Conservation (phyloP, 805 yeast species). For the Starmerella stigmatis region DNA sequence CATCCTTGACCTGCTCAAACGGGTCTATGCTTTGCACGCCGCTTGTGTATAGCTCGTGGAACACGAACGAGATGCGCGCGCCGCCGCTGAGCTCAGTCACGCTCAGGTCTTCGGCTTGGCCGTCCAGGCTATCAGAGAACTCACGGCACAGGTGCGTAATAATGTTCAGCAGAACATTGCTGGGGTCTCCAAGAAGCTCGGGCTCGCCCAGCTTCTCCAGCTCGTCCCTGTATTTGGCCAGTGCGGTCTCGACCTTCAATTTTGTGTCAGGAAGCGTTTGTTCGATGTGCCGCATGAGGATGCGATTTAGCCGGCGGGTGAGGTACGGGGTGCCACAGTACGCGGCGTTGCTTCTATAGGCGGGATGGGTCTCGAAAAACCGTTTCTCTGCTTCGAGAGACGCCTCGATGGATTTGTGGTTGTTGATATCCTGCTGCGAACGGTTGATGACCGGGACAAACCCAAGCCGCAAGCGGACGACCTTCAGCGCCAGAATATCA, state of each 20-base stretch:
- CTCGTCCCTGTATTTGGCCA: slow-evolving; percentile 76
- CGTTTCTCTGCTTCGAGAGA: slow-evolving; percentile 73
- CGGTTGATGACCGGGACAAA: slow-evolving; percentile 95
- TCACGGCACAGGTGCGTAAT: slow-evolving; percentile 89
- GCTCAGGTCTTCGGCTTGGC: slow-evolving; percentile 82
- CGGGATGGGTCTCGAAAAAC: slow-evolving; percentile 80
- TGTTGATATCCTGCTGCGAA: slow-evolving; percentile 93
- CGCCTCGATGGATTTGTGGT: slow-evolving; percentile 72
- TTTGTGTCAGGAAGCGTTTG: slow-evolving; percentile 87
- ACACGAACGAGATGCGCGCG: slow-evolving; percentile 93
- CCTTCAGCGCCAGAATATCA: slow-evolving; percentile 90
- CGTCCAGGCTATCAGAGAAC: slow-evolving; percentile 80
- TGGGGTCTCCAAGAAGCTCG: slow-evolving; percentile 55
- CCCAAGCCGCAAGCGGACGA: slow-evolving; percentile 88
- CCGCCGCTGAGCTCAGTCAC: slow-evolving; percentile 92
- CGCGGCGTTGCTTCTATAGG: slow-evolving; percentile 85
- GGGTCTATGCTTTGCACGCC: slow-evolving; percentile 91
- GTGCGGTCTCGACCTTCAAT: slow-evolving; percentile 72
- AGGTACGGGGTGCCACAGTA: slow-evolving; percentile 98
- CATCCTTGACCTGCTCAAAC: slow-evolving; percentile 89
- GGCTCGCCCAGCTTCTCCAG: slow-evolving; percentile 74
- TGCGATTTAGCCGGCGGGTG: slow-evolving; percentile 81
- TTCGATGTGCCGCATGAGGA: slow-evolving; percentile 81
- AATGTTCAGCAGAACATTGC: slow-evolving; percentile 77
- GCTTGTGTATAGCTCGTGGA: slow-evolving; percentile 89